Base-by-base conservation (phyloP, 2,329 filamentous ascomycete genomes). In the Pseudogymnoascus sp. region DNA sequence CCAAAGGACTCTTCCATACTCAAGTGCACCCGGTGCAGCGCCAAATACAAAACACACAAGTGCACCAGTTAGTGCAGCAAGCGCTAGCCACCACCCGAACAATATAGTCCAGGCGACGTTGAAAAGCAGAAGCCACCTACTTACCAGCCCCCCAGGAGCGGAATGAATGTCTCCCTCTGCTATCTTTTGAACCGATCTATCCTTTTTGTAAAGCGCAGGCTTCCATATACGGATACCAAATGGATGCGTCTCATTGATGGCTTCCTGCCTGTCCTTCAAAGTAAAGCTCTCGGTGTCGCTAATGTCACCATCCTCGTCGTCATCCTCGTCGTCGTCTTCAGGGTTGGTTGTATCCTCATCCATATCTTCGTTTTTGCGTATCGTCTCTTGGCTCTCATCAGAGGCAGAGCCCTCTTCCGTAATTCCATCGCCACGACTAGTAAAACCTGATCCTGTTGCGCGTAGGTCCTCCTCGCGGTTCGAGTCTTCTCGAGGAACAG, bases 151-250 rank as follows among this genome's bases (percentile, higher is more conserved):
- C 21, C 95, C 95, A 0, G 95, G 95, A 1, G 91, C 87, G 2
- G 93, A 98, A 78, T 99, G 95, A 65, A 99, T 98, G 75, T 99
- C 95, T 13, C 90, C 93, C 77, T 98, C 93, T 5, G 95, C 95
- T 57, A 88, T 96, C 77, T 96, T 95, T 75, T 98, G 92, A 39
- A 99, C 96, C 0, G 95, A 99, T 64, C 95, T 88, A 71, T 90
- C 88, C 77, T 99, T 99, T 78, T 99, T 99, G 83, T 99, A 99
- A 67, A 99, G 77, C 1, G 95, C 96, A 48, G 95, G 95, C 77
- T 99, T 99, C 95, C 95, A 99, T 68, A 99, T 91, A 75, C 96
- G 88, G 74, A 99, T 98, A 81, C 95, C 95, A 72, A 99, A 99
- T 0, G 95, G 95, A 80, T 99, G 95, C 0, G 95, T 99, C 75